Evolutionary conservation across 2,329 filamentous ascomycete genomes (phyloP).

Genomic region (Byssothecium circinans): DNA sequence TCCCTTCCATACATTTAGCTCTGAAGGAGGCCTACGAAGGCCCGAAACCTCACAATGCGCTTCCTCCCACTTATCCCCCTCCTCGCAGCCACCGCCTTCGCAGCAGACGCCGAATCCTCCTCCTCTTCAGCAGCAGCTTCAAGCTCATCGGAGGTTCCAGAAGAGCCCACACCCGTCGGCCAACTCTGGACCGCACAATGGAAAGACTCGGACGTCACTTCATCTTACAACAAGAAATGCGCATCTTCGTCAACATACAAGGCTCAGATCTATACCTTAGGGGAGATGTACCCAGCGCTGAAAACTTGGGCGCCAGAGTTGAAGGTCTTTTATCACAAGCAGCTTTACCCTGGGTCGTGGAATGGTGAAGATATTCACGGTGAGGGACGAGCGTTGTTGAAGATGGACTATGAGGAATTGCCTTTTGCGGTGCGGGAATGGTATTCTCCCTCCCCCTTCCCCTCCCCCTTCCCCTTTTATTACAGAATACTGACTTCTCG

Average conservation of each 20-base stretch:
- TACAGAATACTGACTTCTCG: no score
- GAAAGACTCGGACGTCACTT: conserved; percentile 12
- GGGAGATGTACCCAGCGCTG: conserved; percentile 36
- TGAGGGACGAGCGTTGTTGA: conserved; percentile 51
- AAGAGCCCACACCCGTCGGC: conserved; percentile 33
- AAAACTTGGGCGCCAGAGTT: conserved; percentile 35
- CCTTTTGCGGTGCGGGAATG: conserved; percentile 45
- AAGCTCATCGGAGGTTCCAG: conserved; percentile 7
- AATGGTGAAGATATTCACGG: conserved; percentile 56
- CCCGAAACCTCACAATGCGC: conserved; percentile 21
- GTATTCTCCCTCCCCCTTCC: neutral
- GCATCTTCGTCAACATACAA: conserved; percentile 19
- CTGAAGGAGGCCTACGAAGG: neutral
- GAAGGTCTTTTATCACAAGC: conserved; percentile 42
- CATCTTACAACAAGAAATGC: conserved; percentile 28
- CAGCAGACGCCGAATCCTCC: conserved; percentile 13
- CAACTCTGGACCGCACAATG: conserved; percentile 36
- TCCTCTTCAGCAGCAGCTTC: conserved; percentile 14
- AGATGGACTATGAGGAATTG: conserved; percentile 51
- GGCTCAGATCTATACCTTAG: conserved; percentile 35
- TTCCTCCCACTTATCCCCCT: conserved; percentile 25
- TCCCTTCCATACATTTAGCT: neutral
- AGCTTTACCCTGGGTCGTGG: conserved; percentile 55
- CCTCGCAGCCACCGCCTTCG: conserved; percentile 22
- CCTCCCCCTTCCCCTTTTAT: neutral